Conservation (phyloP, 495 filamentous ascomycete genomes). For the Hypoxylon lienhwacheense region DNA sequence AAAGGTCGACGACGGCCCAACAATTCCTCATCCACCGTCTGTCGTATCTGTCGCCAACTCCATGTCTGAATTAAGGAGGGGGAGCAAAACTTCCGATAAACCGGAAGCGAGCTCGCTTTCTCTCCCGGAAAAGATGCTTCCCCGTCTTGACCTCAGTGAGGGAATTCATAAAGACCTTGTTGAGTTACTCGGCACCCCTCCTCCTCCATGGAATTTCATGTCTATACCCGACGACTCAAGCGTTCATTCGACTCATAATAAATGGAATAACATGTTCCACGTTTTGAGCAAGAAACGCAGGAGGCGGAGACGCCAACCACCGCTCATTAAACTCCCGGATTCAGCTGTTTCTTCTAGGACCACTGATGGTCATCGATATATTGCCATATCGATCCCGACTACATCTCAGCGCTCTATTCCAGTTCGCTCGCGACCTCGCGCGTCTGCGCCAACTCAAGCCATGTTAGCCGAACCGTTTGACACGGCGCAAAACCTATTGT, state of each 20-base stretch:
- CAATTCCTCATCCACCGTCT: constrained; percentile 13
- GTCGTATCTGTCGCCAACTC: constrained; percentile 20
- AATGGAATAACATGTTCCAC: constrained; percentile 33
- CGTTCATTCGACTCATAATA: constrained; percentile 22
- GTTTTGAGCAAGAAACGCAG: constrained; percentile 32
- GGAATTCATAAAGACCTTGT: constrained; percentile 38
- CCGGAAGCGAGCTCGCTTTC: constrained; percentile 2
- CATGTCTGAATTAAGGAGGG: constrained; percentile 6
- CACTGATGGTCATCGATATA: constrained; percentile 47
- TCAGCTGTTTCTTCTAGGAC: constrained; percentile 49
- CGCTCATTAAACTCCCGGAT: constrained; percentile 47
- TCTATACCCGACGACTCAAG: constrained; percentile 40
- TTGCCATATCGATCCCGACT: constrained; percentile 56
- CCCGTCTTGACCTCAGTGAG: constrained; percentile 17
- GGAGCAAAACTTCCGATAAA: constrained; percentile 2
- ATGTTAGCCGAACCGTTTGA: constrained; percentile 4
- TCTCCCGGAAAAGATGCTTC: constrained; percentile 20
- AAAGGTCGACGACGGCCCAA: constrained; percentile 10
- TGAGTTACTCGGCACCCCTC: constrained; percentile 47
- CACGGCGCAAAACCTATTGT: constrained; percentile 12
- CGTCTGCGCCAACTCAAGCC: not conserved
- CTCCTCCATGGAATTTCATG: constrained; percentile 47
- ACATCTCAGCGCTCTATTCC: constrained; percentile 36
- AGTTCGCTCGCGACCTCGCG: not conserved
- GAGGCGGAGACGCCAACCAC: constrained; percentile 19